Evolutionary conservation across 352 stramenopile species (phyloP).

Genomic region (Phytophthora multivora): DNA sequence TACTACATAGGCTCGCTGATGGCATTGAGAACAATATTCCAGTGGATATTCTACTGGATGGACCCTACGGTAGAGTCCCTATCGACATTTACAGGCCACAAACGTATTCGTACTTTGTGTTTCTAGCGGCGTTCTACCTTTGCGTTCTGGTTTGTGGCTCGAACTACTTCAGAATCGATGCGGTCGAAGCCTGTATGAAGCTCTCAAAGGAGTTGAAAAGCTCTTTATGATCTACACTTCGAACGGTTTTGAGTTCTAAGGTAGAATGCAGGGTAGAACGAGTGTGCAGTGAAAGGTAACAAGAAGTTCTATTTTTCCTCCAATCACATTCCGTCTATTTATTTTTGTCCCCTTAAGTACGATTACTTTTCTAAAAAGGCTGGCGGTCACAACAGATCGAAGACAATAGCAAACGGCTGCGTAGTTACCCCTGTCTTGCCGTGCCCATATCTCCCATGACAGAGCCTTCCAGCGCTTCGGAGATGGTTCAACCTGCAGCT

Average conservation of each 20-base stretch:
- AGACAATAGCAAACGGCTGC: conserved; percentile 2
- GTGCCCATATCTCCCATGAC: conserved; percentile 16
- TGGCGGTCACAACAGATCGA: conserved; percentile 5
- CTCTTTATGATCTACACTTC: background rate
- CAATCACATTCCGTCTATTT: background rate
- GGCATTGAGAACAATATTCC: conserved; percentile 20
- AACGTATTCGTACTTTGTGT: conserved; percentile 48
- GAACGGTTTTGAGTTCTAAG: background rate
- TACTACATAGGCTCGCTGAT: background rate
- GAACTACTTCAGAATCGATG: background rate
- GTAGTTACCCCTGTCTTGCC: background rate
- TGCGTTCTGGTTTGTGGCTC: background rate
- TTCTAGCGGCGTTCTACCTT: conserved; percentile 23
- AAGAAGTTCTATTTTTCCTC: background rate
- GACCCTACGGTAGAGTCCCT: conserved; percentile 24
- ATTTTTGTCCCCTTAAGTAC: conserved; percentile 7
- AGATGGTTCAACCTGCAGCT: background rate
- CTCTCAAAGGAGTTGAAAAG: background rate
- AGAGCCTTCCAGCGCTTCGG: conserved; percentile 17
- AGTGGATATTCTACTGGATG: conserved; percentile 45
- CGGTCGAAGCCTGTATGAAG: background rate
- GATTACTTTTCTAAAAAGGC: background rate
- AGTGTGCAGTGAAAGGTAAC: background rate
- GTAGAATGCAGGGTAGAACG: background rate
- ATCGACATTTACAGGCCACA: conserved; percentile 41